Evolutionary conservation across 352 stramenopile species (phyloP).

Genomic region (Phytophthora brassicae): DNA sequence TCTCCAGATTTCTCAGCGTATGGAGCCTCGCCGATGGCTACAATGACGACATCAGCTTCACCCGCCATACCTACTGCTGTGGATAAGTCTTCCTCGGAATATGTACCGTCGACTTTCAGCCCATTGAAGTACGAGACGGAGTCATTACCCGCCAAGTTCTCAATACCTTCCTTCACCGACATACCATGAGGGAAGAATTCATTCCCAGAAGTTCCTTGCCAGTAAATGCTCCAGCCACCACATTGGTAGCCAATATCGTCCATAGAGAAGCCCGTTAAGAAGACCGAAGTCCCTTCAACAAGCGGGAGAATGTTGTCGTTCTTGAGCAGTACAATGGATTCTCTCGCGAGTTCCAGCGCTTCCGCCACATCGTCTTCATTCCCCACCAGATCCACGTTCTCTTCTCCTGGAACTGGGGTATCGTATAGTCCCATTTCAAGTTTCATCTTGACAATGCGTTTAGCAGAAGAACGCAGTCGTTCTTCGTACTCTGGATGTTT

Average conservation of each 20-base stretch:
- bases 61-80: constrained; percentile 23
- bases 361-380: constrained; percentile 38
- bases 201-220: constrained; percentile 74
- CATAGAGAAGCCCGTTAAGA: constrained; percentile 56
- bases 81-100: constrained; percentile 28
- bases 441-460: constrained; percentile 73
- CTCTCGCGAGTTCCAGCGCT: constrained; percentile 57
- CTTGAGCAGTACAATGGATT: constrained; percentile 78
- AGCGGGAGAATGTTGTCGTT: constrained; percentile 65
- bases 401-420: constrained; percentile 42
- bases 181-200: constrained; percentile 49
- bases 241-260: constrained; percentile 66
- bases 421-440: constrained; percentile 62
- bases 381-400: constrained; percentile 45
- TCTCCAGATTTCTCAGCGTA: constrained; percentile 79
- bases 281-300: constrained; percentile 31
- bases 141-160: constrained; percentile 22
- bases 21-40: constrained; percentile 37
- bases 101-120: constrained; percentile 25
- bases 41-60: constrained; percentile 28
- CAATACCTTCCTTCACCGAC: constrained; percentile 34
- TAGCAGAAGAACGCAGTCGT: constrained; percentile 48
- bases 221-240: constrained; percentile 79
- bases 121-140: constrained; percentile 41
- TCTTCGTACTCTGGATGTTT: constrained; percentile 29